Evolutionary conservation across 1,284 basidiomycete species (phyloP).

Genomic region (Waitea zeae): DNA sequence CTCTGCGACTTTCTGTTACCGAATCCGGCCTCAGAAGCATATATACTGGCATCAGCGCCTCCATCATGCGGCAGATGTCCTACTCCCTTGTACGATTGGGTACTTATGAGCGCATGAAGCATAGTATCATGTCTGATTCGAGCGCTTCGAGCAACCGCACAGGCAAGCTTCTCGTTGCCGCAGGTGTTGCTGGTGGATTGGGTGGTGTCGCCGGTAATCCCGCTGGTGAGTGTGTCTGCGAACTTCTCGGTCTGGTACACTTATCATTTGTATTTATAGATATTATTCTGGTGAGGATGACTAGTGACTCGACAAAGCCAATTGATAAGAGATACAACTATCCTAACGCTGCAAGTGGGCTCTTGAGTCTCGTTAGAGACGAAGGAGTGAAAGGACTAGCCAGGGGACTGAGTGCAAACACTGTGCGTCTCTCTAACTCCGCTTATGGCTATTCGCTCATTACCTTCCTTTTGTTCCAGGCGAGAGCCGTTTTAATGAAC

Average conservation of each 20-base stretch:
- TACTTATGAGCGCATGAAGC: slow-evolving; percentile 66
- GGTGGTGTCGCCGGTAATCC: slow-evolving; percentile 73
- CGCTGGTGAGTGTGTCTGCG: slow-evolving; percentile 32
- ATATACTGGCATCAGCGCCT: slow-evolving; percentile 74
- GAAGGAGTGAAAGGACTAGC: slow-evolving; percentile 60
- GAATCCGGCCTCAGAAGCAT: slow-evolving; percentile 55
- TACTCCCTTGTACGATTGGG: slow-evolving; percentile 82
- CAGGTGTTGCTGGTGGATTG: slow-evolving; percentile 50
- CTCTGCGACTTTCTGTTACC: slow-evolving; percentile 37
- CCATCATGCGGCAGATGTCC: slow-evolving; percentile 80
- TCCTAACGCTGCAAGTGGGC: slow-evolving; percentile 55
- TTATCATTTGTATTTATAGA: slow-evolving; percentile 19
- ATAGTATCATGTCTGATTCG: slow-evolving; percentile 27
- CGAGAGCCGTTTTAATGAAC: slow-evolving; percentile 76
- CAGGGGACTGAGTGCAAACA: slow-evolving; percentile 71
- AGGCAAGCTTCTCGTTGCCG: slow-evolving; percentile 40
- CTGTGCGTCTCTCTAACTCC: slow-evolving; percentile 23
- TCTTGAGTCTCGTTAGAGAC: slow-evolving; percentile 41
- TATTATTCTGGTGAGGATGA: slow-evolving; percentile 76
- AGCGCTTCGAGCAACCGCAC: slow-evolving; percentile 31
- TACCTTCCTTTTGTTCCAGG: slow-evolving; percentile 26
- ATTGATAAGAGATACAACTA: slow-evolving; percentile 64
- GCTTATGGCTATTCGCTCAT: slow-evolving; percentile 1
- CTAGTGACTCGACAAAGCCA: slow-evolving; percentile 64
- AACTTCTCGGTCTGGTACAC: background rate